These are phyloP conservation scores for Fusarium sp. DNA, from an alignment of 2,329 filamentous ascomycete genomes.

Conservation along the genomic window DNA sequence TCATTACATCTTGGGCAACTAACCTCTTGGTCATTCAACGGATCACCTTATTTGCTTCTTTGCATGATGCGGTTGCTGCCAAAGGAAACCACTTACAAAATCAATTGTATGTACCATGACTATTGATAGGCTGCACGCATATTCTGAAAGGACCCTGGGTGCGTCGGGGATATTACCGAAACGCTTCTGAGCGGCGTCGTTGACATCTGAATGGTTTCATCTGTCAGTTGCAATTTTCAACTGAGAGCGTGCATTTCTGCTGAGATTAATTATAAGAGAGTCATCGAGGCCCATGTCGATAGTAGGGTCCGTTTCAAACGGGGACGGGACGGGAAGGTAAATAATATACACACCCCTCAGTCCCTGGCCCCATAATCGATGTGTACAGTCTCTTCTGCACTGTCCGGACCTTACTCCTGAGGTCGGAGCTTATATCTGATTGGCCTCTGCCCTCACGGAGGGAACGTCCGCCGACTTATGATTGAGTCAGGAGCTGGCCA, in stretches of 20 bases:
- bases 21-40: not conserved
- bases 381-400: conserved; percentile 19
- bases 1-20: not conserved
- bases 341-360: not conserved
- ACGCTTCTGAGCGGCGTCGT: too few species aligned
- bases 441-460: not conserved
- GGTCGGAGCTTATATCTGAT: not conserved
- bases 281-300: not conserved
- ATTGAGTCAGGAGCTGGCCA: not conserved
- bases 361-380: not conserved
- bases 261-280: too few species aligned
- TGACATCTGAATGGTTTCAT: too few species aligned
- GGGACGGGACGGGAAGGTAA: not conserved
- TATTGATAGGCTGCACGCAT: not conserved
- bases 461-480: not conserved
- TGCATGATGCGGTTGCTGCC: not conserved
- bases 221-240: too few species aligned
- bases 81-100: not conserved
- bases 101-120: not conserved
- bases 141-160: not conserved
- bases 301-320: not conserved
- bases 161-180: not conserved
- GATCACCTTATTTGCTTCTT: not conserved
- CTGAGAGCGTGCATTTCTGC: too few species aligned
- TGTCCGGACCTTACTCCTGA: conserved; percentile 4